Evolutionary conservation across 768 basidiomycete genomes (phyloP), one percentile per base, ranked within the genome.

Genomic region (Crucibulum laeve): DNA sequence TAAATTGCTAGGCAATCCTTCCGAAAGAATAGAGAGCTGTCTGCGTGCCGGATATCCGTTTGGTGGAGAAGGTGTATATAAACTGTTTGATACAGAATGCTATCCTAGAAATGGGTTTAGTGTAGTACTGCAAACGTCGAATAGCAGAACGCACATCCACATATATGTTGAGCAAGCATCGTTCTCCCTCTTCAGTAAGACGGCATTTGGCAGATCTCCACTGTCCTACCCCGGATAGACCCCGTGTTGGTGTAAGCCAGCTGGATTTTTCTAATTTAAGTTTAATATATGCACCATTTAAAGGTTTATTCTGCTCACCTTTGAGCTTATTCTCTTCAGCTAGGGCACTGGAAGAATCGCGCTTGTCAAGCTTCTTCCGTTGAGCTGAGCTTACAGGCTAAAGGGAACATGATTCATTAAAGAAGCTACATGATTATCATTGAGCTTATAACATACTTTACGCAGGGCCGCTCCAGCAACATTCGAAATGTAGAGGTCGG

Each of bases 161-260:
- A 56, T 87, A 89, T 44, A 91, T 76, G 51, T 84, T 84, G 36
- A 90, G 62, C 43, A 81, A 67, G 57, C 80, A 87, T 23, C 77
- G 70, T 38, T 79, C 77, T 25, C 77, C 80, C 60, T 87, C 83
- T 52, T 86, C 82, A 30, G 70, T 60, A 43, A 91, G 65, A 53
- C 74, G 84, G 62, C 87, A 90, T 8, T 77, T 82, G 18, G 83
- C 87, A 32, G 74, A 62, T 54, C 85, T 71, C 88, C 88, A 91
- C 32, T 82, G 80, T 11, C 80, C 82, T 5, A 71, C 62, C 25
- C 70, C 69, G 21, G 69, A 59, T 22, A 75, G 51, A 18, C 70
- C 69, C 49, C 76, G 78, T 30, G 76, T 62, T 14, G 86, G 69
- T 11, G 73, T 71, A 34, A 85, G 73, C 85, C 85, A 87, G 53